Base-by-base conservation (phyloP, 1,284 basidiomycete genomes). In the Ganoderma sp. region DNA sequence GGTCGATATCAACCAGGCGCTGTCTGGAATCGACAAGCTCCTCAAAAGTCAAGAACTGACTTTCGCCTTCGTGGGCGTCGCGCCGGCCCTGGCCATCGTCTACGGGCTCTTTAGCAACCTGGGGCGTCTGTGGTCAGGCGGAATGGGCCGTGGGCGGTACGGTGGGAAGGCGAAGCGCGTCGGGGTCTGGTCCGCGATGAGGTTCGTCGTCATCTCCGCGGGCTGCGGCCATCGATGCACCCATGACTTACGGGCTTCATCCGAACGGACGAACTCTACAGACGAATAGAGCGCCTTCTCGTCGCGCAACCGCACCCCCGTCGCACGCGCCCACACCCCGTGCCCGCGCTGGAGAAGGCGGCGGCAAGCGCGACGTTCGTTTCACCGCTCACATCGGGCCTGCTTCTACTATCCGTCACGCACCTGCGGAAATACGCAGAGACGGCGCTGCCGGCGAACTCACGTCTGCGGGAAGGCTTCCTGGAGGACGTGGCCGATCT, bases 31-130 rank as follows among this genome's bases (percentile, higher is more conserved):
- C 73, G 97, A 99, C 81, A 95, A 93, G 77, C 84, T 99, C 63
- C 89, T 99, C 71, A 94, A 92, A 75, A 96, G 94, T 2, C 97
- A 99, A 80, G 95, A 98, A 79, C 85, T 99, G 41, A 98, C 98
- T 1, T 99, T 99, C 75, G 97, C 94, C 1, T 98, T 98, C 72
- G 96, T 99, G 67, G 97, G 97, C 73, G 92, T 99, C 15, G 97
- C 97, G 0, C 97, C 97, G 1, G 91, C 94, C 0, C 81, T 99
- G 22, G 88, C 91, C 1, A 84, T 99, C 56, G 85, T 97, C 3
- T 97, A 97, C 74, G 84, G 91, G 1, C 72, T 87, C 9, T 84
- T 85, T 12, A 86, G 87, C 6, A 90, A 87, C 78, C 50, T 91
- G 12, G 77, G 82, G 2, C 76, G 81, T 3, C 68, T 88, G 15